Percentiles rank a stretch among this genome's conserved stretches.
Conservation (phyloP, 108 stramenopile species). For the Pseudonitzschia delicatissima region DNA sequence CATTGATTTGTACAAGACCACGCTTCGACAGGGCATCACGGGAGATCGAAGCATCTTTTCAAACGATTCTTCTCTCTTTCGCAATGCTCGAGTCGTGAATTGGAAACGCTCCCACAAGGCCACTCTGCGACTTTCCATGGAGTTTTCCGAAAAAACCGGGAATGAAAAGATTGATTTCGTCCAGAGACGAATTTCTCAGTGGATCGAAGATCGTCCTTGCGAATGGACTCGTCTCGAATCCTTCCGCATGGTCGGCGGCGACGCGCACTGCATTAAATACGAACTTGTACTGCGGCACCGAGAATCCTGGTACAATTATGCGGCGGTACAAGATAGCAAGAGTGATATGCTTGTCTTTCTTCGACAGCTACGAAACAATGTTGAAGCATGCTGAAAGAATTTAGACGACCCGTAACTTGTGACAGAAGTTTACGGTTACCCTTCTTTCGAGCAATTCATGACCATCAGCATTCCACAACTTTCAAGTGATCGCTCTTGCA, state of each 20-base stretch:
- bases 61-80: conserved; percentile 54
- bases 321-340: conserved; percentile 58
- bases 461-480: too few relatives aligned
- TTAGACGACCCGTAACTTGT: too few relatives aligned
- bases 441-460: too few relatives aligned
- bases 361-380: conserved; percentile 51
- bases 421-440: too few relatives aligned
- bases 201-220: conserved; percentile 58
- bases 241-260: conserved; percentile 41
- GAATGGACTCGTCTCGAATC: conserved; percentile 57
- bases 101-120: conserved; percentile 66
- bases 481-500: too few relatives aligned
- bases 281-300: conserved; percentile 27
- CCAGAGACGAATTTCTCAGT: conserved; percentile 35
- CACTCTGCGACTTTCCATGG: conserved; percentile 39
- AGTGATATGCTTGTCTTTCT: conserved; percentile 56
- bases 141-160: conserved; percentile 55
- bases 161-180: conserved; percentile 45
- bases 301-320: conserved; percentile 40
- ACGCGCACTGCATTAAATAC: conserved; percentile 53
- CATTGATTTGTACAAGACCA: conserved; percentile 65
- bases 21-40: conserved; percentile 57
- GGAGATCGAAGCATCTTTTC: conserved; percentile 67
- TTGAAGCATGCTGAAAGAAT: too few relatives aligned
- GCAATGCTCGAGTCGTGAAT: conserved; percentile 59